Conservation (phyloP, 192 early-diverging fungal genomes). For the Gryganskiella cystojenkinii region DNA sequence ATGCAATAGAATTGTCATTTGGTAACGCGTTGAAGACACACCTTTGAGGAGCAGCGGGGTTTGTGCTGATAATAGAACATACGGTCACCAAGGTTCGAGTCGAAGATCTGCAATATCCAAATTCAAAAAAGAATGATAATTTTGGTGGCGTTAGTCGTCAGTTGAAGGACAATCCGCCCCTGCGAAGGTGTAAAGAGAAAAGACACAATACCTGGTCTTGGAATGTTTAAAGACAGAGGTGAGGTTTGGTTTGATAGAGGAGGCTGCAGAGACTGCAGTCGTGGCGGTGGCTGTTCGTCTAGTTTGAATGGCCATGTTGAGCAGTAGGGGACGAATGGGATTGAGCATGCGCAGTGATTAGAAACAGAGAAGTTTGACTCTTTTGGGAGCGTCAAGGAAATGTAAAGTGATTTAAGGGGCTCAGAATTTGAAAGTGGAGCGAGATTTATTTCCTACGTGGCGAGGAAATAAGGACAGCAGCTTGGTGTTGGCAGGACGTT, state of each 20-base stretch:
- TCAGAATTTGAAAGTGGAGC: too few species aligned
- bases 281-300: constrained; percentile 5
- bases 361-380: neutral
- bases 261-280: neutral
- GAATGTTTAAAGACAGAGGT: constrained; percentile 30
- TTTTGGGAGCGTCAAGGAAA: neutral
- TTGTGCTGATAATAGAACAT: neutral
- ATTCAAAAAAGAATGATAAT: neutral
- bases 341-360: neutral
- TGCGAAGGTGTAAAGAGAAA: neutral
- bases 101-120: neutral
- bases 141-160: constrained; percentile 46
- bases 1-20: too few species aligned
- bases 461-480: too few species aligned
- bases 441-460: too few species aligned
- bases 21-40: too few species aligned
- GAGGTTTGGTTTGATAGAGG: constrained; percentile 19
- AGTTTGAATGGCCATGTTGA: constrained; percentile 23
- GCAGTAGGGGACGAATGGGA: neutral
- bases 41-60: neutral
- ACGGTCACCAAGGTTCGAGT: constrained; percentile 8
- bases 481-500: neutral
- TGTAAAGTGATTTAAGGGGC: too few species aligned
- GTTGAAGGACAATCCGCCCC: neutral
- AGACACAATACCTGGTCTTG: constrained; percentile 36